Percentiles rank a stretch among this genome's conserved stretches.
Conservation (phyloP, 805 yeast species). For the Pachysolen tannophilus region DNA sequence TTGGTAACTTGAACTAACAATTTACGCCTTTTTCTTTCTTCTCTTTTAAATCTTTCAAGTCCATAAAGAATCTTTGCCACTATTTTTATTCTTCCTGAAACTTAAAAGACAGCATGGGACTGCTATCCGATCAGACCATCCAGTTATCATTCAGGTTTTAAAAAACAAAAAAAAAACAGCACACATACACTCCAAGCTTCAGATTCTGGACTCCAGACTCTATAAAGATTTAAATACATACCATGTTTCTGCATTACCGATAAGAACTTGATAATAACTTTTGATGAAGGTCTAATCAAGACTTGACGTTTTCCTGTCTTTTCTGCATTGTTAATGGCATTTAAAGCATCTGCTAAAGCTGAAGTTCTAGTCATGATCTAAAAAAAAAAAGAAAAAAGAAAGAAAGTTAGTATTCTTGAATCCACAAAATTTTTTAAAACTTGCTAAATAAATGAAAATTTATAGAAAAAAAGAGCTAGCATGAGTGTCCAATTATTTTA, state of each 20-base stretch:
- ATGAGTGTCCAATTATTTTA: constrained; percentile 40
- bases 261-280: constrained; percentile 95
- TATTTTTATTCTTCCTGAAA: constrained; percentile 92
- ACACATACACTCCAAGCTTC: constrained; percentile 1
- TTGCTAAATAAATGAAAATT: constrained; percentile 21
- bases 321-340: constrained; percentile 98
- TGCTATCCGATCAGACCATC: constrained; percentile 83
- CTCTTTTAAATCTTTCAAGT: too few relatives aligned
- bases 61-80: too few relatives aligned
- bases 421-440: constrained; percentile 8
- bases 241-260: constrained; percentile 98
- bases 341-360: constrained; percentile 97
- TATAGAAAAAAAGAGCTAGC: constrained; percentile 31
- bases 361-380: constrained; percentile 92
- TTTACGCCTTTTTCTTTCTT: too few relatives aligned
- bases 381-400: constrained; percentile 25
- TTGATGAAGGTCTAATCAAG: constrained; percentile 95
- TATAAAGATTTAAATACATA: constrained; percentile 26
- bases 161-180: constrained; percentile 1
- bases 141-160: constrained; percentile 93
- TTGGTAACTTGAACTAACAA: too few relatives aligned
- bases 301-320: constrained; percentile 99
- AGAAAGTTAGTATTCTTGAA: constrained; percentile 15
- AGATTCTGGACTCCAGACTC: too few relatives aligned
- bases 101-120: constrained; percentile 97